Evolutionary conservation across 139 green algal genomes (phyloP), one percentile per base, ranked within the genome.

Genomic region (Micromonas pusilla): DNA sequence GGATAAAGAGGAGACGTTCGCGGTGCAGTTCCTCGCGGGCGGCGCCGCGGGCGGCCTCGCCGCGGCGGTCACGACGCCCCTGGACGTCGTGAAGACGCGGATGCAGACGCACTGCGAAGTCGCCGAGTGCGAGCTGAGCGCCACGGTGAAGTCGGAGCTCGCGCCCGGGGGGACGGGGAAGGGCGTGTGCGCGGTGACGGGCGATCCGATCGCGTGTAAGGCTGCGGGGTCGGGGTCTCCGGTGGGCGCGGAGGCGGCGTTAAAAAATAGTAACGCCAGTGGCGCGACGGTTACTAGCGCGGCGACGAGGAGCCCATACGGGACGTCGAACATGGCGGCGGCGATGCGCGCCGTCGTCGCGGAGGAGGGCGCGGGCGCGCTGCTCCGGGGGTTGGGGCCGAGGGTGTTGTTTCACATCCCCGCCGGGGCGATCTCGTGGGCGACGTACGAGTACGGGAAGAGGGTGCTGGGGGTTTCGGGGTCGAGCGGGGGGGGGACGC

Each of bases 361-460:
- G 1, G 88, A 96, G 75, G 95, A 98, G 79, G 95, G 95, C 0
- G 28, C 62, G 1, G 30, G 64, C 1, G 91, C 89, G 19, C 83
- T 99, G 37, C 91, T 88, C 86, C 70, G 84, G 1, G 95, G 95
- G 2, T 52, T 93, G 79, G 86, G 85, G 78, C 90, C 95, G 0
- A 86, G 95, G 0, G 89, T 98, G 39, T 66, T 98, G 25, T 98
- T 98, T 82, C 89, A 99, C 83, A 86, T 91, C 0, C 95, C 95
- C 0, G 88, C 93, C 6, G 95, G 92, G 6, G 95, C 95, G 21
- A 89, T 98, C 31, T 96, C 88, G 73, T 98, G 95, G 95, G 89
- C 90, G 52, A 96, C 93, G 0, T 99, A 99, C 77, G 95, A 99
- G 78, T 89, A 82, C 6, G 79, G 84, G 33, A 98, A 98, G 86